Base-by-base conservation (phyloP, 768 basidiomycete genomes). In the Cytidiella melzeri region DNA sequence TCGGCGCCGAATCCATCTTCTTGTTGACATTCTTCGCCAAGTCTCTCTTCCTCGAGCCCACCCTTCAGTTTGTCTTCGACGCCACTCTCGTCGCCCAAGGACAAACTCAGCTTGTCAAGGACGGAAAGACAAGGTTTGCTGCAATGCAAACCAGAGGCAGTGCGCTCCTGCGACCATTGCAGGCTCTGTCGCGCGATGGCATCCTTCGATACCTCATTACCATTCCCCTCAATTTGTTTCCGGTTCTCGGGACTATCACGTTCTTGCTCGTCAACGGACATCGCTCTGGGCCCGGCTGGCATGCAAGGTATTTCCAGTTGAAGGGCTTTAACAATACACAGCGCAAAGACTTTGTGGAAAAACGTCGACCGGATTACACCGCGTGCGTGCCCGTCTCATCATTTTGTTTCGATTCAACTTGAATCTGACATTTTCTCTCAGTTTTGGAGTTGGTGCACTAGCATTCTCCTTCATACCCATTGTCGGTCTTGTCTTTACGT, bases 261-360 rank as follows among this genome's bases (percentile, higher is more conserved):
- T 86, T 88, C 67, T 60, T 84, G 19, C 57, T 78, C 27, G 74
- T 74, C 56, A 80, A 80, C 46, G 76, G 76, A 1, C 52, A 61
- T 45, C 52, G 47, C 18, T 52, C 56, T 19, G 84, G 84, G 2
- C 80, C 83, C 1, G 65, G 70, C 6, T 82, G 76, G 65, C 81
- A 85, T 63, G 60, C 73, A 5, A 74, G 83, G 37, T 88, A 84
- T 63, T 88, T 86, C 69, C 77, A 83, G 64, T 72, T 86, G 42
- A 85, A 84, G 64, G 74, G 72, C 1, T 71, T 75, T 52, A 69
- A 71, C 57, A 66, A 69, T 24, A 47, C 60, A 13, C 70, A 76
- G 50, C 68, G 72, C 28, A 61, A 72, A 19, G 64, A 66, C 9
- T 75, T 76, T 52, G 71, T 85, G 19, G 57, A 73, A 44, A 63